These are phyloP conservation scores for Akanthomyces lecanii DNA, from an alignment of 2,329 filamentous ascomycete species.

Conservation along the genomic window DNA sequence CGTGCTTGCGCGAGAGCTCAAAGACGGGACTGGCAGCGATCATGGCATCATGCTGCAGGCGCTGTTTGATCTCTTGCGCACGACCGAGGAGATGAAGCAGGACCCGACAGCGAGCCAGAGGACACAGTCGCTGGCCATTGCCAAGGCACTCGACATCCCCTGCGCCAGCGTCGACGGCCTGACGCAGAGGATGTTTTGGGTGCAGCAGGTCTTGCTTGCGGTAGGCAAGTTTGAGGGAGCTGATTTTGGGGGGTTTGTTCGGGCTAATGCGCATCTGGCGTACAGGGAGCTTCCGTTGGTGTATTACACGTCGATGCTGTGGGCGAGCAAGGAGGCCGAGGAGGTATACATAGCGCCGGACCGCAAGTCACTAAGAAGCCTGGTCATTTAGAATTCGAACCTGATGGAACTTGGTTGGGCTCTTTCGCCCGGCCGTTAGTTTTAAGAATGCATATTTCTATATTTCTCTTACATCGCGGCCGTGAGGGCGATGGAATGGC, in stretches of 20 bases:
- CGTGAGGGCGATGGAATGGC: not conserved
- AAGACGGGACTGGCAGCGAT: not conserved
- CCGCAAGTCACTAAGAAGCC: slow-evolving; percentile 21
- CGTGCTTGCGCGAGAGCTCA: not conserved
- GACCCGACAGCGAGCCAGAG: not conserved
- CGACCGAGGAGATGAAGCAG: not conserved
- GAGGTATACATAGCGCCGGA: slow-evolving; percentile 24
- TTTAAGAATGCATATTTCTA: not conserved
- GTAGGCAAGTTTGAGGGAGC: slow-evolving; percentile 4
- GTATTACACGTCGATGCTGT: slow-evolving; percentile 24
- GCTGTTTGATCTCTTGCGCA: not conserved
- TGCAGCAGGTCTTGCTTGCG: slow-evolving; percentile 23
- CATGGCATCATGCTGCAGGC: not conserved
- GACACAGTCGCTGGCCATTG: not conserved
- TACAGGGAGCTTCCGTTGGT: slow-evolving; percentile 26
- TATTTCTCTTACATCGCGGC: not conserved
- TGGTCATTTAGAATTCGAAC: not conserved
- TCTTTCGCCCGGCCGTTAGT: not conserved
- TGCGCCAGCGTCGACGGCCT: slow-evolving; percentile 15
- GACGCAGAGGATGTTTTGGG: slow-evolving; percentile 29
- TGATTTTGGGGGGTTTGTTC: slow-evolving; percentile 24
- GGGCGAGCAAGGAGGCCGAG: slow-evolving; percentile 25
- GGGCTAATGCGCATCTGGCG: slow-evolving; percentile 21
- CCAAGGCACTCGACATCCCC: slow-evolving; percentile 21
- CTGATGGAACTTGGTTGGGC: not conserved